Percentiles rank a stretch among this genome's conserved stretches.
These are phyloP conservation scores for Boletus huronensis DNA, from an alignment of 768 basidiomycete genomes.

Conservation along the genomic window DNA sequence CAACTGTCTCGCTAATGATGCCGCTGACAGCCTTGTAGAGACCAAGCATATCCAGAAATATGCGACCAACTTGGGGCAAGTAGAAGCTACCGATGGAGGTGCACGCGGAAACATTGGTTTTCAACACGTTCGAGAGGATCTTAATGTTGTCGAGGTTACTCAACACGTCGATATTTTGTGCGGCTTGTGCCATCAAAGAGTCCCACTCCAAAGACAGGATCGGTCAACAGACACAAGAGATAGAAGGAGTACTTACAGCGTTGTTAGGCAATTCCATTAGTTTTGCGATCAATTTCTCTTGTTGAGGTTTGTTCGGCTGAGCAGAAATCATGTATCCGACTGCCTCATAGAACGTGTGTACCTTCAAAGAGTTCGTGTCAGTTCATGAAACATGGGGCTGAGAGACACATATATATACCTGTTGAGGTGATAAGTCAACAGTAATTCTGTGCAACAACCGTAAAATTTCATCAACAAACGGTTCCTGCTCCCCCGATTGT, in stretches of 20 bases:
- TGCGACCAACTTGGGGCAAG: conserved; percentile 91
- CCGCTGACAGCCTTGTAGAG: conserved; percentile 96
- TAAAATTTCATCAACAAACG: conserved; percentile 97
- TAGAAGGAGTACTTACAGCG: conserved; percentile 57
- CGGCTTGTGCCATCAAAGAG: conserved; percentile 92
- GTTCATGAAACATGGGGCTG: not conserved
- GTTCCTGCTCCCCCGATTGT: conserved; percentile 94
- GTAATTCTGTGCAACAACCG: conserved; percentile 91
- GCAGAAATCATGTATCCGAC: conserved; percentile 99
- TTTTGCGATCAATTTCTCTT: conserved; percentile 91
- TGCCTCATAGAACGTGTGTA: conserved; percentile 98
- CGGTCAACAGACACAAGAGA: not conserved
- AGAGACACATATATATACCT: conserved; percentile 35
- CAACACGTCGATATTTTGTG: conserved; percentile 88
- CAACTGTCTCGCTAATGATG: conserved; percentile 91
- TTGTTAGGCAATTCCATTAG: conserved; percentile 97
- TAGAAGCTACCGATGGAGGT: conserved; percentile 97
- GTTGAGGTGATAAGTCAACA: conserved; percentile 88
- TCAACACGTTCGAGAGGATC: conserved; percentile 92
- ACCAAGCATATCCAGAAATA: conserved; percentile 98
- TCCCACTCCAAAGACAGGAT: conserved; percentile 69
- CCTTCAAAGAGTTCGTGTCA: conserved; percentile 33
- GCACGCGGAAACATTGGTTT: conserved; percentile 98
- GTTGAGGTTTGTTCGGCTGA: conserved; percentile 95
- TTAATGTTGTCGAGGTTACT: conserved; percentile 92